Evolutionary conservation across 495 filamentous ascomycete species (phyloP).

Genomic region (Neurospora discreta): DNA sequence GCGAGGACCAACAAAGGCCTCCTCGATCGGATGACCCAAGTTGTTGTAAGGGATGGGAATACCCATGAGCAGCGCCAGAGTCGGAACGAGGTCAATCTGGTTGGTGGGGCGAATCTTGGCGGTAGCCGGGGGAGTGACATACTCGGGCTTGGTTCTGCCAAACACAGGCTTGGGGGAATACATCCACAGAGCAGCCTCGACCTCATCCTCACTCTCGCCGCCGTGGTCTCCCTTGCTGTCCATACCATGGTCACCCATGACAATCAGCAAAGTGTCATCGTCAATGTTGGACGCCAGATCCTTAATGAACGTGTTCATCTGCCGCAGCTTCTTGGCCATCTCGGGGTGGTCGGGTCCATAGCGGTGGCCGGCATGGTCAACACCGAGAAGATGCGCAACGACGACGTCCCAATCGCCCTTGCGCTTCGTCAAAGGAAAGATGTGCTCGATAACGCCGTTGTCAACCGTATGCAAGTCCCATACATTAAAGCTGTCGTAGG

Average conservation of each 20-base stretch:
- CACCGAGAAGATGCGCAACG: constrained; percentile 87
- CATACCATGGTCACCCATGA: constrained; percentile 99
- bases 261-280: constrained; percentile 76
- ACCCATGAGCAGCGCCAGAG: constrained; percentile 74
- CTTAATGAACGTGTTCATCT: constrained; percentile 78
- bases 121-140: constrained; percentile 51
- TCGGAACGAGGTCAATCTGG: constrained; percentile 94
- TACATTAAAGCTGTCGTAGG: constrained; percentile 96
- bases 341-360: constrained; percentile 90
- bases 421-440: constrained; percentile 72
- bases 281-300: constrained; percentile 63
- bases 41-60: constrained; percentile 96
- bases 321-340: constrained; percentile 78
- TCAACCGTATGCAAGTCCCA: constrained; percentile 97
- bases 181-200: constrained; percentile 96
- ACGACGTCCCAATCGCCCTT: constrained; percentile 76
- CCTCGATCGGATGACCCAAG: constrained; percentile 86
- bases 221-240: constrained; percentile 94
- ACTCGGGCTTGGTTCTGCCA: constrained; percentile 57
- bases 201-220: constrained; percentile 88
- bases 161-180: constrained; percentile 80
- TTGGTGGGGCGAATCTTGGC: constrained; percentile 75
- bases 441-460: constrained; percentile 86
- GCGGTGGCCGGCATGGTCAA: constrained; percentile 93
- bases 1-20: constrained; percentile 67